Conservation (phyloP, 768 basidiomycete genomes). For the Lyophyllum semitale region DNA sequence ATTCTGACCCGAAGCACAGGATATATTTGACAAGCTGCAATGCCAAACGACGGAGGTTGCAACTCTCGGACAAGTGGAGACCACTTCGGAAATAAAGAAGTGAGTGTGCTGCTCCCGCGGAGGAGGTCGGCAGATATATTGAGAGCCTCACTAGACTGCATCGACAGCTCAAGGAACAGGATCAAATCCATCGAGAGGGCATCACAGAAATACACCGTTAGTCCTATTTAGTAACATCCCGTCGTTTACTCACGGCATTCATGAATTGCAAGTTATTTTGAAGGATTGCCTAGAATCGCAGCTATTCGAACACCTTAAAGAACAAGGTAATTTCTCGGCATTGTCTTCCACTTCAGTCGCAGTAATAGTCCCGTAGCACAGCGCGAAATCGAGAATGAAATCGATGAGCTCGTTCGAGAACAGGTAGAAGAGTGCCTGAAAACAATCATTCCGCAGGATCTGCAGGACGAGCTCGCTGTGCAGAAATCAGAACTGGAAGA, state of each 20-base stretch:
- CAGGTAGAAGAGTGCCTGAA: constrained; percentile 51
- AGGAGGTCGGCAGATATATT: not conserved
- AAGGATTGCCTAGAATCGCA: constrained; percentile 45
- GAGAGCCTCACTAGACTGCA: constrained; percentile 38
- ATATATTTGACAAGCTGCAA: constrained; percentile 44
- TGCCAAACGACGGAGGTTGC: constrained; percentile 46
- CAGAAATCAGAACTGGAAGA: constrained; percentile 48
- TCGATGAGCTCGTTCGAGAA: constrained; percentile 51
- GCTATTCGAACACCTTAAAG: constrained; percentile 43
- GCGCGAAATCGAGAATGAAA: constrained; percentile 44
- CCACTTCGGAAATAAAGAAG: constrained; percentile 42
- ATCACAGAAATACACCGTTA: constrained; percentile 52
- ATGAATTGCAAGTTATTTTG: constrained; percentile 40
- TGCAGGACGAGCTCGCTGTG: constrained; percentile 49
- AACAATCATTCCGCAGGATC: constrained; percentile 43
- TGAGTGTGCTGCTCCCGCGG: constrained; percentile 22
- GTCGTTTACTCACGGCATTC: not conserved
- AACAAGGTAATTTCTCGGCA: constrained; percentile 38
- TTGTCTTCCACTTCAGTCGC: not conserved
- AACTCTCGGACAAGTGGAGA: constrained; percentile 37
- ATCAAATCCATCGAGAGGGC: constrained; percentile 42
- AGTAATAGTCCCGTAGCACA: constrained; percentile 38
- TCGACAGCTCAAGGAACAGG: constrained; percentile 43
- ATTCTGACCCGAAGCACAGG: constrained; percentile 25
- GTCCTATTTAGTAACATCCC: constrained; percentile 4